Evolutionary conservation across 179 eudicot species (phyloP).

Genomic region (Spergularia azorica): DNA sequence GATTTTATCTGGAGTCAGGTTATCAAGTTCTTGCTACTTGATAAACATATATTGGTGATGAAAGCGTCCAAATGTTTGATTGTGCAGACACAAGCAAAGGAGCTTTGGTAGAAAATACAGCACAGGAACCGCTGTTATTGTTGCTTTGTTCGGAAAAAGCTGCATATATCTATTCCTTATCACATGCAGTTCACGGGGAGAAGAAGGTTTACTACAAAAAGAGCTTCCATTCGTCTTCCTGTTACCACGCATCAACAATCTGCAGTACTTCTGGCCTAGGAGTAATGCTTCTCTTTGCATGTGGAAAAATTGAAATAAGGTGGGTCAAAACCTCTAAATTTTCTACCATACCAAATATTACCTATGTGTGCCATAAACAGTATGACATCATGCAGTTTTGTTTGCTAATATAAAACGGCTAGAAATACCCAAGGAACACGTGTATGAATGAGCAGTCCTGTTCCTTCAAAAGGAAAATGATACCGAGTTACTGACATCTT

Average conservation of each 20-base stretch:
- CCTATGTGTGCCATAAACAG: background rate
- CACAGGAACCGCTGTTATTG: constrained; percentile 47
- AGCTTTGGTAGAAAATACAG: constrained; percentile 41
- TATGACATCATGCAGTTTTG: background rate
- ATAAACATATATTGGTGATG: constrained; percentile 40
- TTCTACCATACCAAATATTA: constrained; percentile 1
- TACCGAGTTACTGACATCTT: background rate
- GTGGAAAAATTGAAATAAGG: constrained; percentile 90
- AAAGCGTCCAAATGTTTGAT: constrained; percentile 27
- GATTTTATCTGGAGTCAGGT: background rate
- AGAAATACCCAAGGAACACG: constrained; percentile 6
- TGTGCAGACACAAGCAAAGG: constrained; percentile 37
- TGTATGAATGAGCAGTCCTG: background rate
- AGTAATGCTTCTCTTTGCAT: constrained; percentile 68
- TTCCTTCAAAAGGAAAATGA: background rate
- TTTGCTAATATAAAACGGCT: constrained; percentile 3
- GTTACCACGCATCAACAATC: constrained; percentile 85
- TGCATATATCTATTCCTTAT: constrained; percentile 69
- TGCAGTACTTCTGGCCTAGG: constrained; percentile 50
- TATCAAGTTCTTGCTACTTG: background rate
- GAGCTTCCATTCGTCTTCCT: constrained; percentile 69
- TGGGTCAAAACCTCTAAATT: constrained; percentile 24
- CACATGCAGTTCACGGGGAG: constrained; percentile 70
- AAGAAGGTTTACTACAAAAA: constrained; percentile 87
- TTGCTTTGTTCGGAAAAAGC: constrained; percentile 90